phyloP scores from a whole-genome alignment of 176 grass and related monocot genomes.

The Aechmea fasciata region DNA sequence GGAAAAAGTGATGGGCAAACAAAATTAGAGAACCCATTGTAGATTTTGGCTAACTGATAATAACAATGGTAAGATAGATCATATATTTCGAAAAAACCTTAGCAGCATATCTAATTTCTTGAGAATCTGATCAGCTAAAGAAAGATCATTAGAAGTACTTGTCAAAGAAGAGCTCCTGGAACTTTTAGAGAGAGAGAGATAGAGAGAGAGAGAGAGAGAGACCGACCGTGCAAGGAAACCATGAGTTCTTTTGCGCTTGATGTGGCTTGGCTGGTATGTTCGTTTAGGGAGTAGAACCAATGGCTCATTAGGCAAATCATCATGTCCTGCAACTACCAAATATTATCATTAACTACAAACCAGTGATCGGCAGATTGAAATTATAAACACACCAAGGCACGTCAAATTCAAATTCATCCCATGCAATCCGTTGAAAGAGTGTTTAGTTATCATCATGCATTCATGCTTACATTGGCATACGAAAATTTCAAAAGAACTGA shows the following conservation, averaged over 20 bases:
- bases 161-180: not conserved
- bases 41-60: too few relatives aligned
- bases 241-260: constrained; percentile 85
- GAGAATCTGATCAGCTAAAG: too few relatives aligned
- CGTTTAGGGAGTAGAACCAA: constrained; percentile 53
- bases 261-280: constrained; percentile 83
- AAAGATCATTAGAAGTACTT: too few relatives aligned
- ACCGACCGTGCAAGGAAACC: constrained; percentile 72
- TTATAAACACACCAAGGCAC: constrained; percentile 1
- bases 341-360: not conserved
- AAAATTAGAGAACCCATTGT: too few relatives aligned
- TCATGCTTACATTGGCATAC: too few relatives aligned
- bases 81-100: too few relatives aligned
- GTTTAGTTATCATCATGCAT: too few relatives aligned
- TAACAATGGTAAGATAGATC: too few relatives aligned
- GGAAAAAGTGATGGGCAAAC: too few relatives aligned
- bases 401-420: not conserved
- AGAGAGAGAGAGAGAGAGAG: constrained; percentile 13
- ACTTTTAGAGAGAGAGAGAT: not conserved
- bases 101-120: too few relatives aligned
- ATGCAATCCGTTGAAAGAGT: not conserved
- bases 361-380: not conserved
- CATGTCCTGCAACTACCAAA: constrained; percentile 35
- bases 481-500: too few relatives aligned
- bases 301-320: constrained; percentile 56